These are phyloP conservation scores for Albifimbria verrucaria DNA, from an alignment of 2,329 filamentous ascomycete genomes.

Conservation along the genomic window DNA sequence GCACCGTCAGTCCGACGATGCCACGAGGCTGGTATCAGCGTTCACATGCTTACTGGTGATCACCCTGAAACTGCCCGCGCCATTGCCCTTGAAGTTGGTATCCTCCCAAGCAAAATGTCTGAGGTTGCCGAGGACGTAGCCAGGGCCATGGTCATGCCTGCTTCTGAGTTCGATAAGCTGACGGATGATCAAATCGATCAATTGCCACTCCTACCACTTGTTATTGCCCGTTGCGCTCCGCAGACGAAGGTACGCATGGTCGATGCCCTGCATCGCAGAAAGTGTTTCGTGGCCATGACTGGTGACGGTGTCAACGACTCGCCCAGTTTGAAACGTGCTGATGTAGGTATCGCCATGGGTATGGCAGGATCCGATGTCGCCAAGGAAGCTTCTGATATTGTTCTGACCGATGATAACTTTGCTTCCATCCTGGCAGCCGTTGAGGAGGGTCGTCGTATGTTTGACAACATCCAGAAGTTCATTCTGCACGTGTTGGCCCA, in stretches of 20 bases:
- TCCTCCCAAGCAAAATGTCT: constrained; percentile 50
- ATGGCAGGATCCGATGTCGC: constrained; percentile 66
- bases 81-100: constrained; percentile 62
- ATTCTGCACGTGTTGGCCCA: constrained; percentile 64
- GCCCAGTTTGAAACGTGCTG: constrained; percentile 63
- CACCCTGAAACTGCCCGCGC: constrained; percentile 63
- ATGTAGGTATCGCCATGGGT: constrained; percentile 72
- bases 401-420: constrained; percentile 71
- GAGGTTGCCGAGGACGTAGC: constrained; percentile 51
- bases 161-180: constrained; percentile 64
- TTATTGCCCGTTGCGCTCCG: constrained; percentile 67
- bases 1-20: constrained; percentile 55
- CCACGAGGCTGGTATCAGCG: constrained; percentile 59
- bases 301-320: constrained; percentile 71
- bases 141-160: constrained; percentile 63
- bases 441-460: constrained; percentile 68
- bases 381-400: constrained; percentile 65
- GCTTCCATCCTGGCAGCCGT: constrained; percentile 68
- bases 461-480: constrained; percentile 73
- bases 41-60: constrained; percentile 70
- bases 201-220: constrained; percentile 61
- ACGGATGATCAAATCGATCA: constrained; percentile 61
- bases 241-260: constrained; percentile 75
- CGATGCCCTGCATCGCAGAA: constrained; percentile 64
- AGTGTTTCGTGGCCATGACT: constrained; percentile 67